phyloP scores from a whole-genome alignment of 2,329 filamentous ascomycete species.

The Monosporascus sp. region DNA sequence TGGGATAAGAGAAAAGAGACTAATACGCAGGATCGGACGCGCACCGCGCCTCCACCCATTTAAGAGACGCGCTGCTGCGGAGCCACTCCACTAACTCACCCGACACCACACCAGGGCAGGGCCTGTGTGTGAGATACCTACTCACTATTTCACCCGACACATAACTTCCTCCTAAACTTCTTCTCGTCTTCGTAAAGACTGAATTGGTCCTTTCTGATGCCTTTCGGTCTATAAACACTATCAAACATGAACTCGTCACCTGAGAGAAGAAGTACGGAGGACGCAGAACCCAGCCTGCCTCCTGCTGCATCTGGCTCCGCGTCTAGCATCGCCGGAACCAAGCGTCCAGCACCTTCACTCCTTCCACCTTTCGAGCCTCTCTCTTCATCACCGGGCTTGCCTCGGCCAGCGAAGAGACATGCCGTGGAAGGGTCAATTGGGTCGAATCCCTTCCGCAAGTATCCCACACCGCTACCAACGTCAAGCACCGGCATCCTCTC shows the following conservation, averaged over 20 bases:
- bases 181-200: constrained; percentile 6
- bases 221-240: constrained; percentile 11
- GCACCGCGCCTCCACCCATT: background rate
- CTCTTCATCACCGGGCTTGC: constrained; percentile 70
- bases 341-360: constrained; percentile 61
- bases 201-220: constrained; percentile 10
- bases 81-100: background rate
- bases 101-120: background rate
- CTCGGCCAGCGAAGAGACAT: constrained; percentile 64
- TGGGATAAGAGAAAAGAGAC: background rate
- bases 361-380: constrained; percentile 76
- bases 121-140: background rate
- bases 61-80: background rate
- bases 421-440: constrained; percentile 34
- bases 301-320: constrained; percentile 15
- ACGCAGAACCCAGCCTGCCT: constrained; percentile 30
- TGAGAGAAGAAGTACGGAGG: constrained; percentile 17
- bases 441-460: constrained; percentile 56
- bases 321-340: constrained; percentile 39
- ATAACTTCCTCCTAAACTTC: constrained; percentile 2
- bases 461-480: constrained; percentile 90
- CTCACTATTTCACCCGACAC: constrained; percentile 17
- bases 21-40: background rate
- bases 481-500: constrained; percentile 89
- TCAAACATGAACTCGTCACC: constrained; percentile 21